Base-by-base conservation (phyloP, 306 rosid genomes). In the Prunus mume region DNA sequence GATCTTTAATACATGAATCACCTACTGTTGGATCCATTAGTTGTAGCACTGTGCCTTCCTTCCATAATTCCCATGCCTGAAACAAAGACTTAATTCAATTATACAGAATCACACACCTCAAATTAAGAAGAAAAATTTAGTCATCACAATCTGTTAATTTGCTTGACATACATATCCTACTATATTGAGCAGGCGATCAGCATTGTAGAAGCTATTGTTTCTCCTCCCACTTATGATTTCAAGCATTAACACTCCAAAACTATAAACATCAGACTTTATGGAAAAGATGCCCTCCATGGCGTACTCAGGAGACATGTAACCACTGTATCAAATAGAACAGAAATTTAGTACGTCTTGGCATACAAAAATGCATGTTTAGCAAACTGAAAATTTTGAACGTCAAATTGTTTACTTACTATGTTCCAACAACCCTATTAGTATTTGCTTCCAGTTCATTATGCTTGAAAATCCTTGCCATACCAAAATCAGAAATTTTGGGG, bases 271-370 rank as follows among this genome's bases (percentile, higher is more conserved):
- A 8, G 65, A 55, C 22, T 71, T 71, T n/a, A 8, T 22, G 10
- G 76, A 55, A 71, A 71, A 38, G 0, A 19, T 34, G 14, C 0
- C 65, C 38, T 24, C 0, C 22, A 47, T 71, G 19, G 25, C 22
- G 38, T 71, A 71, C 34, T 81, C 85, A 0, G 81, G 81, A 10
- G 71, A 10, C 76, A 79, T 79, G 19, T 69, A 63, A 46, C 83
- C 83, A 71, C 78, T 79, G 32, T 4, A 34, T 0, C 41, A 34
- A 9, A 58, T 0, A 4, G 13, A 58, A 58, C 22, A 22, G 4
- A 20, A 2, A 24, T 1, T 11, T 6, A 22, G 51, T 20, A n/a
- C 3, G 13, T 6, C 2, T 22, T 0, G 2, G 41, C 0, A 58
- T 34, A 34, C 41, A 6, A 34, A 34, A 20, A 55, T 55, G 5